Evolutionary conservation across 768 basidiomycete species (phyloP).

Genomic region (Tricholoma saponaceum): DNA sequence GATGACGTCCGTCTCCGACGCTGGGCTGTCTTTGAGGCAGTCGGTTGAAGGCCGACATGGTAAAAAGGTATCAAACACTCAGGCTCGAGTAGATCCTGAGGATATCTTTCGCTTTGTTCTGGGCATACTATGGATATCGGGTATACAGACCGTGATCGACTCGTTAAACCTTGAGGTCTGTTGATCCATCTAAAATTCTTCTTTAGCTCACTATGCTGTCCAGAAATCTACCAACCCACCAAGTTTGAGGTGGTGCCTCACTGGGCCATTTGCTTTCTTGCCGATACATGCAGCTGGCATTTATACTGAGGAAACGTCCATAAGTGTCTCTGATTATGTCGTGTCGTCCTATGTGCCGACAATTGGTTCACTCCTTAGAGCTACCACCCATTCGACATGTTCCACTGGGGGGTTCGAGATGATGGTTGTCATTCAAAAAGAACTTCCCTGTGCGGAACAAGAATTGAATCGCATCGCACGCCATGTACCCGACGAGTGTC

Average conservation of each 20-base stretch:
- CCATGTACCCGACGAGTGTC: not conserved
- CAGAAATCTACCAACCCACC: not conserved
- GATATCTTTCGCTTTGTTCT: not conserved
- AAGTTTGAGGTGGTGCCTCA: not conserved
- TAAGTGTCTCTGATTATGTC: not conserved
- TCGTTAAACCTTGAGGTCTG: not conserved
- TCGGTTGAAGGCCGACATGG: not conserved
- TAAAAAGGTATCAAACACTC: not conserved
- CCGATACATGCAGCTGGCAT: constrained; percentile 1
- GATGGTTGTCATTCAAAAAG: not conserved
- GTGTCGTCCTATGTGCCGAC: not conserved
- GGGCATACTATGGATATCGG: not conserved
- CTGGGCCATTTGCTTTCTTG: not conserved
- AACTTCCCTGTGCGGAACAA: not conserved
- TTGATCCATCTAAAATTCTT: not conserved
- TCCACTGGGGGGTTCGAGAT: not conserved
- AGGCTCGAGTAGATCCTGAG: not conserved
- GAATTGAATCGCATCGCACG: not conserved
- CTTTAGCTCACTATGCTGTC: not conserved
- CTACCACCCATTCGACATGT: not conserved
- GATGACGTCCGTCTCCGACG: not conserved
- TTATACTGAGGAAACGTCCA: not conserved
- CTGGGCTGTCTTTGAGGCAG: not conserved
- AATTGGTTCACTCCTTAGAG: not conserved
- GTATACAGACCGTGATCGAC: not conserved